Base-by-base conservation (phyloP, 2,329 filamentous ascomycete species). In the Penicillium expansum region DNA sequence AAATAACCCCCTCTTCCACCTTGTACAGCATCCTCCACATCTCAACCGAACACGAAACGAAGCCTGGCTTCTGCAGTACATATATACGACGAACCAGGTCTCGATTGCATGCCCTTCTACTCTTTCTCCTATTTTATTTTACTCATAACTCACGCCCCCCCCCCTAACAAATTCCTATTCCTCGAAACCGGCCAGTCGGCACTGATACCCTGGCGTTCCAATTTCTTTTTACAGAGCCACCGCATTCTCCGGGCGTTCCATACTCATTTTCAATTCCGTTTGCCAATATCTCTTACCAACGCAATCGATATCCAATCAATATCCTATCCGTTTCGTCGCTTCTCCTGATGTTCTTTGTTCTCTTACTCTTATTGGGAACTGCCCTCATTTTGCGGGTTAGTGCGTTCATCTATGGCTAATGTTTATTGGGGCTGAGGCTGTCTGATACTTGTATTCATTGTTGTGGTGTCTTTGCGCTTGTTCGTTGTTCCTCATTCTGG, bases 11-110 rank as follows among this genome's bases (percentile, higher is more conserved):
- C 33, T 22, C 24, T 49, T 43, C 48, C 24, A 32, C 44, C 30
- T 51, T 57, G 55, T 57, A 57, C 50, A 57, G 43, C 29, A 52
- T 27, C 8, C 38, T 50, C 16, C 29, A 39, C 18, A 20, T 11
- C 52, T 22, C 30, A 22, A 9, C 29, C 39, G 33, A 18, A 35
- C 30, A 24, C 29, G 30, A 45, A 45, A 18, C 29, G 48, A 52
- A 58, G 47, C 42, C 42, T 51, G 47, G 18, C 53, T 48, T 49
- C 22, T 27, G 33, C 30, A 44, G 55, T 29, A 20, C n/a, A 39
- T 56, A 56, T 60, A 60, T 57, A 57, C 61, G 55, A 60, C 43
- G 29, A 44, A 52, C 32, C 48, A 45, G 57, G 60, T 52, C 53
- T 48, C 14, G 35, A 47, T 43, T 47, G 27, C 30, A 57, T 39